Percentiles rank a stretch among this genome's conserved stretches.
Evolutionary conservation across 768 basidiomycete genomes (phyloP).

Genomic region (Boletus speciosus): DNA sequence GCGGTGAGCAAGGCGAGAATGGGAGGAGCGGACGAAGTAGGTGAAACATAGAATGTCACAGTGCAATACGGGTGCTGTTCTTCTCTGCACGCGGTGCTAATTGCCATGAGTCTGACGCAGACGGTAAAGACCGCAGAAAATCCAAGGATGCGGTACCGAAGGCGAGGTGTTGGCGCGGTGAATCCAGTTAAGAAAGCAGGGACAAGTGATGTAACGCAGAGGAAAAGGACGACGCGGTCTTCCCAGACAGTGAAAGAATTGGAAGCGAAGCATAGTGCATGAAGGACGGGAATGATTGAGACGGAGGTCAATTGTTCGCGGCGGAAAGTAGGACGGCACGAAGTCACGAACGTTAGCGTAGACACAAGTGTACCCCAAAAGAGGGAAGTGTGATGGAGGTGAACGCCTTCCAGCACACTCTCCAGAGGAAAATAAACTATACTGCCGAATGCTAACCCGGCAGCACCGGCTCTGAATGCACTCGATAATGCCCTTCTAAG

Average conservation of each 20-base stretch:
- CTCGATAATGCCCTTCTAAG: conserved; percentile 30
- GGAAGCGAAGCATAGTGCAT: conserved; percentile 76
- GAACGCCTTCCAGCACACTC: conserved; percentile 43
- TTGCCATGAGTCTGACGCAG: conserved; percentile 70
- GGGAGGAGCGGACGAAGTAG: conserved; percentile 65
- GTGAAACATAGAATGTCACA: conserved; percentile 85
- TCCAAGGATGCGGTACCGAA: conserved; percentile 72
- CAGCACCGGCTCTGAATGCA: conserved; percentile 34
- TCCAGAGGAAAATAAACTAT: conserved; percentile 32
- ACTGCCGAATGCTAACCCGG: conserved; percentile 38
- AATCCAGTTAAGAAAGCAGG: conserved; percentile 61
- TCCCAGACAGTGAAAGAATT: conserved; percentile 99
- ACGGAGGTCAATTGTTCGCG: conserved; percentile 27
- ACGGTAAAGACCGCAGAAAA: conserved; percentile 65
- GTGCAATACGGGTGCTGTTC: conserved; percentile 89
- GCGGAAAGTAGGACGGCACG: conserved; percentile 36
- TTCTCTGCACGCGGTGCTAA: conserved; percentile 89
- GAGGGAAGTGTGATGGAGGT: conserved; percentile 46
- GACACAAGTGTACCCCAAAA: conserved; percentile 50
- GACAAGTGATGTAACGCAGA: conserved; percentile 62
- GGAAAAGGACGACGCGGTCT: conserved; percentile 75
- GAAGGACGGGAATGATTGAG: conserved; percentile 57
- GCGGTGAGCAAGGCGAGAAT: conserved; percentile 53
- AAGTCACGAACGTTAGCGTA: conserved; percentile 42
- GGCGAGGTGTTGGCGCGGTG: conserved; percentile 60